Evolutionary conservation across 2,329 filamentous ascomycete genomes (phyloP), one percentile per base, ranked within the genome.

Genomic region (Epichloe sp.): DNA sequence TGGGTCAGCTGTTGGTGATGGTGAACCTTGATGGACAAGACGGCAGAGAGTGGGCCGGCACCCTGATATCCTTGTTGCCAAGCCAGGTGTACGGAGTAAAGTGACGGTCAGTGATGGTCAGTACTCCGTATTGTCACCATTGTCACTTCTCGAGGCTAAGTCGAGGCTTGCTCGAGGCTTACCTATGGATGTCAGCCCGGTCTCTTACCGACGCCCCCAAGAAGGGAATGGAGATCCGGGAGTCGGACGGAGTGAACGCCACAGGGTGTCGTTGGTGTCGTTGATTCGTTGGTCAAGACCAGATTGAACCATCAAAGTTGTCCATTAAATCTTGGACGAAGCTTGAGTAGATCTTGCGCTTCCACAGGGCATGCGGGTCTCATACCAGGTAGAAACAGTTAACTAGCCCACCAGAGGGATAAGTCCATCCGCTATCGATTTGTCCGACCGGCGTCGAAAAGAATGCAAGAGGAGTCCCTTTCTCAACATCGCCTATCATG

Each of bases 11-110:
- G 8, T 34, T 38, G 23, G 17, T 44, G 44, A 36, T 48, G 43
- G 36, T 38, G 52, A 41, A 54, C 52, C 52, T 49, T 54, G 52
- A 54, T 52, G 52, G 52, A 35, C 38, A 51, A 51, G 31, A 38
- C 7, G 41, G 23, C 35, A 21, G 45, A 23, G 40, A 37, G 41
- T 41, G 45, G 41, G 46, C 38, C 40, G 15, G 19, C 36, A 38
- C 47, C 43, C 43, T 40, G 47, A 50, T 14, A 46, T 40, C 48
- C 48, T 23, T 53, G 52, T 36, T 48, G 45, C 49, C 34, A 47
- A 52, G 50, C 45, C 41, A 14, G n/a, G n/a, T 19, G 38, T 5
- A 17, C 38, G 17, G 37, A 40, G 6, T 17, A 19, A n/a, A 41
- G n/a, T 19, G n/a, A 8, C 38, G n/a, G 6, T 19, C 7, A 41